Evolutionary conservation across 2,329 filamentous ascomycete species (phyloP).

Genomic region (Fusarium avenaceum): DNA sequence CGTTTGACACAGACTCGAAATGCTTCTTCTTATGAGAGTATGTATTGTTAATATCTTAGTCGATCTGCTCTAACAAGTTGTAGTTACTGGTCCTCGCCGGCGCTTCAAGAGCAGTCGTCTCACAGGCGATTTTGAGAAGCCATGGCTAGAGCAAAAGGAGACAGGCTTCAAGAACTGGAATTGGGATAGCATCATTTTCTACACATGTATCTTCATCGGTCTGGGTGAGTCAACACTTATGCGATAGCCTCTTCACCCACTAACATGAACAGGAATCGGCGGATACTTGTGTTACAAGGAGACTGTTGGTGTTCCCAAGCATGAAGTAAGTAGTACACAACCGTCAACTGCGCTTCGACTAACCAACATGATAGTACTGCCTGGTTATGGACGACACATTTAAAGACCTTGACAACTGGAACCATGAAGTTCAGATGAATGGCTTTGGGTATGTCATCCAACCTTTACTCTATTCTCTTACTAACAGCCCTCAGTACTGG

Average conservation of each 20-base stretch:
- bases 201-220: constrained; percentile 40
- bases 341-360: background rate
- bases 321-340: constrained; percentile 30
- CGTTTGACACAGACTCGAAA: constrained; percentile 23
- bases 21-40: constrained; percentile 37
- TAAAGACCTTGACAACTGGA: constrained; percentile 59
- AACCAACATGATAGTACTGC: constrained; percentile 38
- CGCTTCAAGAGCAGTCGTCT: constrained; percentile 47
- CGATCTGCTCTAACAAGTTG: background rate
- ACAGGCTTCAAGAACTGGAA: constrained; percentile 33
- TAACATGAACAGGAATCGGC: constrained; percentile 29
- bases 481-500: constrained; percentile 47
- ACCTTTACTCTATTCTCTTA: fast-evolving
- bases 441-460: constrained; percentile 55
- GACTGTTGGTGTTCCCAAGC: constrained; percentile 29
- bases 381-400: constrained; percentile 46
- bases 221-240: constrained; percentile 29
- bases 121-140: constrained; percentile 46
- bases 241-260: fast-evolving
- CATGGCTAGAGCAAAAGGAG: constrained; percentile 44
- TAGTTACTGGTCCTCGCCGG: constrained; percentile 50
- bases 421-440: constrained; percentile 58
- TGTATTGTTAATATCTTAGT: background rate
- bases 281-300: constrained; percentile 43
- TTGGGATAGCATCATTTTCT: constrained; percentile 50